phyloP scores from a whole-genome alignment of 345 rosid genomes.

The Eucalyptus pauciflora region DNA sequence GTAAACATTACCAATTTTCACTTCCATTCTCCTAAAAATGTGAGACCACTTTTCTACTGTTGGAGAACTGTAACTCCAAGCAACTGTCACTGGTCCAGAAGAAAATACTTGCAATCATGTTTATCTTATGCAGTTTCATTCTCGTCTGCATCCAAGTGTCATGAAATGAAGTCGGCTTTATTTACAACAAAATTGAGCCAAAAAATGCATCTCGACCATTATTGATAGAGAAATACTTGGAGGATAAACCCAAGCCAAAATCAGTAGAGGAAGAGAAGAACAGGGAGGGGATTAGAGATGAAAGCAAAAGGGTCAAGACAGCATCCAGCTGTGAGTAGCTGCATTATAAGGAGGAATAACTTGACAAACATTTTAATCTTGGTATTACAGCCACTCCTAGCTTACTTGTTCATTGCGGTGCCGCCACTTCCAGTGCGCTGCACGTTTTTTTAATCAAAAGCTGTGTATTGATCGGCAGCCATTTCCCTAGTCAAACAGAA shows the following conservation, averaged over 20 bases:
- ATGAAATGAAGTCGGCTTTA: neutral
- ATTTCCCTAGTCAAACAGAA: neutral
- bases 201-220: neutral
- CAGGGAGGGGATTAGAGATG: neutral
- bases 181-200: accelerated
- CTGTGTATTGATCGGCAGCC: neutral
- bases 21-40: too few species aligned
- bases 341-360: neutral
- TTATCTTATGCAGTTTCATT: too few species aligned
- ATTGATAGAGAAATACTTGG: neutral
- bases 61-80: too few species aligned
- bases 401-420: neutral
- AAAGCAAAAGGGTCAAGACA: neutral
- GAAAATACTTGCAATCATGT: too few species aligned
- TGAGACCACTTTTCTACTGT: too few species aligned
- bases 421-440: neutral
- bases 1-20: too few species aligned
- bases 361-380: neutral
- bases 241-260: neutral
- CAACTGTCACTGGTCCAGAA: too few species aligned
- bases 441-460: neutral
- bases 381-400: neutral
- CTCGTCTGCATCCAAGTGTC: neutral
- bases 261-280: neutral
- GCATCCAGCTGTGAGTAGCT: neutral